Percentiles rank a stretch among this genome's conserved stretches.
phyloP scores from a whole-genome alignment of 2,329 filamentous ascomycete genomes.

The Aspergillus chevalieri region DNA sequence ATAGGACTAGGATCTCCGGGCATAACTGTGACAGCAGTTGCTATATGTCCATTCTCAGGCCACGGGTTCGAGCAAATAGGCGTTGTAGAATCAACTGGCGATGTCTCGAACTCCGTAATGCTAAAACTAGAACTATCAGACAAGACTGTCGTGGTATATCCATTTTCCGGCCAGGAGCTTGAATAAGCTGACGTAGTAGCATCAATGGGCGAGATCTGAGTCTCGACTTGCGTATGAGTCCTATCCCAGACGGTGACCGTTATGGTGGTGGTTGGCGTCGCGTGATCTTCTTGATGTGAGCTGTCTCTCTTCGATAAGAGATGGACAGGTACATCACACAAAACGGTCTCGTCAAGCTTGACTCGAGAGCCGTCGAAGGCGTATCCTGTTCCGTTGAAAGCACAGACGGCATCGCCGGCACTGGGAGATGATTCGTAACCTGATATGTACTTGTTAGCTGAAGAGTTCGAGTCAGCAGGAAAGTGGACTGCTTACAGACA shows the following conservation, averaged over 20 bases:
- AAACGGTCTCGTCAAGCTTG: conserved; percentile 9
- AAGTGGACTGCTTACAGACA: conserved; percentile 10
- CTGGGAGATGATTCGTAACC: conserved; percentile 10
- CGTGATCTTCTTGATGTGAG: neutral
- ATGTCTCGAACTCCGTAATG: too few species aligned
- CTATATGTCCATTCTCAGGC: neutral
- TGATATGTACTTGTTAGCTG: neutral
- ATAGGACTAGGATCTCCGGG: neutral
- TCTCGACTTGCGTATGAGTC: neutral
- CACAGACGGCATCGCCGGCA: conserved; percentile 18
- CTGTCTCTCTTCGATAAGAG: neutral
- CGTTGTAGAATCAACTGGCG: neutral
- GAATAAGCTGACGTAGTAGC: too few species aligned
- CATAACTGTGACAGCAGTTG: neutral
- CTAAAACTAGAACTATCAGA: too few species aligned
- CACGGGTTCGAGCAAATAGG: neutral
- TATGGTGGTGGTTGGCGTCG: neutral
- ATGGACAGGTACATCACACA: conserved; percentile 5
- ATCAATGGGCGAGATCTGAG: neutral
- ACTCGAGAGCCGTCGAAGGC: conserved; percentile 1
- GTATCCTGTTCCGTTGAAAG: conserved; percentile 22
- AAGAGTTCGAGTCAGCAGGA: neutral
- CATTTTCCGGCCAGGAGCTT: too few species aligned
- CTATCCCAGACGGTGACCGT: neutral
- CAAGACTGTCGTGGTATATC: too few species aligned